Evolutionary conservation across 257 asterid genomes (phyloP).

Genomic region (Leonotis leonurus): DNA sequence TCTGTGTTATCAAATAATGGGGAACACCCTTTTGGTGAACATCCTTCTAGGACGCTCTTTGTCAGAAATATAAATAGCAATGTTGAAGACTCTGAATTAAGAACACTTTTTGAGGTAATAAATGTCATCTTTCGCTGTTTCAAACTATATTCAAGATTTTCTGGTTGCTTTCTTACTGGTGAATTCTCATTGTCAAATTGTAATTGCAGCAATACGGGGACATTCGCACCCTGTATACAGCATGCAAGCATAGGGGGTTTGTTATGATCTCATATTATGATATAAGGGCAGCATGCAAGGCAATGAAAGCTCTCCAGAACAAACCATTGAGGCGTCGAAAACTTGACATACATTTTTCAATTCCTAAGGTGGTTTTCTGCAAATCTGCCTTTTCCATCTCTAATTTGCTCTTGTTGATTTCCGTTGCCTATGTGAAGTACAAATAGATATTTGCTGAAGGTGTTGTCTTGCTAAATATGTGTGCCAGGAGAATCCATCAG

Average conservation of each 20-base stretch:
- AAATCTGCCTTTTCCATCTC: neutral
- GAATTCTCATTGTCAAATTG: slow-evolving; percentile 24
- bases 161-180: slow-evolving; percentile 3
- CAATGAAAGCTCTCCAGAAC: slow-evolving; percentile 82
- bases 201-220: slow-evolving; percentile 82
- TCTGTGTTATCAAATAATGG: slow-evolving; percentile 37
- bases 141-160: slow-evolving; percentile 9
- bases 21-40: slow-evolving; percentile 61
- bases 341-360: slow-evolving; percentile 89
- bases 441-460: slow-evolving; percentile 11
- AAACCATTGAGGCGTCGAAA: slow-evolving; percentile 66
- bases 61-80: slow-evolving; percentile 87
- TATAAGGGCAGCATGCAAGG: slow-evolving; percentile 82
- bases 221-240: slow-evolving; percentile 68
- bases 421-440: neutral
- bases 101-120: slow-evolving; percentile 75
- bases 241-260: slow-evolving; percentile 89
- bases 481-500: slow-evolving; percentile 71
- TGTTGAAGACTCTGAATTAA: slow-evolving; percentile 80
- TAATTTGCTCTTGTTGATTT: neutral
- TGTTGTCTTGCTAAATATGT: slow-evolving; percentile 10
- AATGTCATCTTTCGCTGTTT: slow-evolving; percentile 15
- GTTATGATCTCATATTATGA: slow-evolving; percentile 89
- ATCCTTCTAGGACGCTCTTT: slow-evolving; percentile 86
- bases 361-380: slow-evolving; percentile 64